Evolutionary conservation across 2,329 filamentous ascomycete species (phyloP).

Genomic region (Fusarium sp.): DNA sequence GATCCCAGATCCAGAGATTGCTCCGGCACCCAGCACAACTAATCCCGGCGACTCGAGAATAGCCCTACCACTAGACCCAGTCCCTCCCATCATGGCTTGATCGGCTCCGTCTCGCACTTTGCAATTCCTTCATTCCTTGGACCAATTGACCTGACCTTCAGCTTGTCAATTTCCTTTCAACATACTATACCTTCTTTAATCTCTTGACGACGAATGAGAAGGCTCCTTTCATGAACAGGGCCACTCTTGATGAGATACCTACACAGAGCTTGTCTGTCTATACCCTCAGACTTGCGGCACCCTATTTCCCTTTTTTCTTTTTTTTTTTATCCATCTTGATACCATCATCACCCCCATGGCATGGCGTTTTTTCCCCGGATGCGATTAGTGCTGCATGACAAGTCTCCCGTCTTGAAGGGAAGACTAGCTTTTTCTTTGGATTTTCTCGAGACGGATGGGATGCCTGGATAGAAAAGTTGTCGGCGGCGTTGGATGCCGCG

Average conservation of each 20-base stretch:
- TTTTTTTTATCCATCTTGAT: conserved; percentile 42
- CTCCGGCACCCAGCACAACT: conserved; percentile 60
- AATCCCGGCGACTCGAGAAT: conserved; percentile 54
- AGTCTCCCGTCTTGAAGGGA: no score
- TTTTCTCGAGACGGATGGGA: conserved; percentile 10
- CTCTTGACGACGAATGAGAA: conserved; percentile 42
- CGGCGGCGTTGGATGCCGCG: conserved; percentile 18
- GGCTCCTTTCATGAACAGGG: conserved; percentile 41
- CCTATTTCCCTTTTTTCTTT: background rate
- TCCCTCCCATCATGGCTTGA: conserved; percentile 42
- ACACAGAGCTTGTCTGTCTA: conserved; percentile 32
- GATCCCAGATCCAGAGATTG: conserved; percentile 82
- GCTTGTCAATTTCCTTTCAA: conserved; percentile 21
- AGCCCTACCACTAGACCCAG: conserved; percentile 51
- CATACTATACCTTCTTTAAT: conserved; percentile 40
- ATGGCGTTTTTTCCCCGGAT: conserved; percentile 39
- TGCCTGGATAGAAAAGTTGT: conserved; percentile 29
- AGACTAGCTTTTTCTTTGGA: background rate
- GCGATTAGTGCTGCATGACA: no score
- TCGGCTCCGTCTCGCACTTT: background rate
- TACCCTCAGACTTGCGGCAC: conserved; percentile 30
- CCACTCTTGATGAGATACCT: conserved; percentile 40
- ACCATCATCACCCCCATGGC: conserved; percentile 47
- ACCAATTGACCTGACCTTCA: conserved; percentile 12
- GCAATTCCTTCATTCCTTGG: conserved; percentile 15